Percentiles rank a stretch among this genome's conserved stretches.
These are phyloP conservation scores for Neurospora sp. DNA, from an alignment of 495 filamentous ascomycete genomes.

Conservation along the genomic window DNA sequence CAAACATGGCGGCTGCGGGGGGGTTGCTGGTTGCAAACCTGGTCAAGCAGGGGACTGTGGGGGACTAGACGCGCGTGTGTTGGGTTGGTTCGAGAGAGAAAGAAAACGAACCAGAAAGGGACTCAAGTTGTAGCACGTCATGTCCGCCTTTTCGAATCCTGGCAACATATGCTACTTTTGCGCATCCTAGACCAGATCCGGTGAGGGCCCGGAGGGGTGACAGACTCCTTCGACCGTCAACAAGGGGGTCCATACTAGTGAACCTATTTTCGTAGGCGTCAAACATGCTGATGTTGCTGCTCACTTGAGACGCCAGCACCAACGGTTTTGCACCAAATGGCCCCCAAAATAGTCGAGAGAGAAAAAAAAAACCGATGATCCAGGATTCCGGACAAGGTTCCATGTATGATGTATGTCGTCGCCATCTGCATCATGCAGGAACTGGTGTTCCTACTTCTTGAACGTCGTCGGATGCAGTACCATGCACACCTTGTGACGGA, in stretches of 20 bases:
- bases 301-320: not conserved
- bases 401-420: not conserved
- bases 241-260: not conserved
- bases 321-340: not conserved
- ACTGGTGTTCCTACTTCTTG: not conserved
- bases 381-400: not conserved
- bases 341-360: not conserved
- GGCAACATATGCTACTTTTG: not conserved
- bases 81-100: not conserved
- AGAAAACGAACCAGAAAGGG: not conserved
- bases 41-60: not conserved
- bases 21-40: not conserved
- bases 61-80: not conserved
- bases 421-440: not conserved
- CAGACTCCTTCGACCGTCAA: not conserved
- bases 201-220: not conserved
- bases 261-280: not conserved
- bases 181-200: not conserved
- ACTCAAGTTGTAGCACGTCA: not conserved
- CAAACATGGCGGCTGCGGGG: not conserved
- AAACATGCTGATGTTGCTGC: not conserved
- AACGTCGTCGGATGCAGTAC: not conserved
- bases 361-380: not conserved
- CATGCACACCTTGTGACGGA: not conserved
- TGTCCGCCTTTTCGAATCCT: not conserved